A percentile compares a stretch with the other conserved stretches of the same genome.
phyloP scores from a whole-genome alignment of 345 rosid genomes.

The Lepidium didymum region DNA sequence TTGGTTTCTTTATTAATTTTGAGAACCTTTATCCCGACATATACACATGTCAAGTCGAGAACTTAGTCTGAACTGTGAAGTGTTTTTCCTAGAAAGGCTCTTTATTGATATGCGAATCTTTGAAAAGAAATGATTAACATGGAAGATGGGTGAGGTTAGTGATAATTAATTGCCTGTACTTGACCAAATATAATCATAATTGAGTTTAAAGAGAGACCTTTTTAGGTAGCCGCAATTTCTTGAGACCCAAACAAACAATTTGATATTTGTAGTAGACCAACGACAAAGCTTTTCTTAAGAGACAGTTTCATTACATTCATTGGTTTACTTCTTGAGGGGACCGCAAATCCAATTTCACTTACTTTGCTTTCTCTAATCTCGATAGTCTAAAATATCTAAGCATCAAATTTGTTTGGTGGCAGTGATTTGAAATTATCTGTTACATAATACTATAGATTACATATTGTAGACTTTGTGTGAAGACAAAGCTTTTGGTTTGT shows the following conservation, averaged over 20 bases:
- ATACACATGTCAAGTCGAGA: constrained; percentile 36
- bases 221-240: constrained; percentile 63
- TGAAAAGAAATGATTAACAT: constrained; percentile 12
- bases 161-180: constrained; percentile 13
- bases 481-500: background rate
- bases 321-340: constrained; percentile 41
- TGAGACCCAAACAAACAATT: constrained; percentile 50
- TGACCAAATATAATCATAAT: constrained; percentile 11
- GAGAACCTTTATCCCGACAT: constrained; percentile 4
- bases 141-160: constrained; percentile 7
- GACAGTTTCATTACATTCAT: constrained; percentile 12
- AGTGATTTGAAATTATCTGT: background rate
- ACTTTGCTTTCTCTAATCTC: background rate
- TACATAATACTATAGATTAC: background rate
- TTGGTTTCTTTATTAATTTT: background rate
- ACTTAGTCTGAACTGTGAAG: constrained; percentile 27
- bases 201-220: constrained; percentile 14
- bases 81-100: constrained; percentile 5
- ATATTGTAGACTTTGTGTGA: constrained; percentile 12
- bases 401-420: background rate
- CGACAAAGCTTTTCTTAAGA: background rate
- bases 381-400: background rate
- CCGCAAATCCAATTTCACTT: constrained; percentile 23
- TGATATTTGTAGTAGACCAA: constrained; percentile 5
- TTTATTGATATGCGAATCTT: constrained; percentile 19